These are phyloP conservation scores for Penicillium capsulatum DNA, from an alignment of 2,329 filamentous ascomycete species.

Conservation along the genomic window DNA sequence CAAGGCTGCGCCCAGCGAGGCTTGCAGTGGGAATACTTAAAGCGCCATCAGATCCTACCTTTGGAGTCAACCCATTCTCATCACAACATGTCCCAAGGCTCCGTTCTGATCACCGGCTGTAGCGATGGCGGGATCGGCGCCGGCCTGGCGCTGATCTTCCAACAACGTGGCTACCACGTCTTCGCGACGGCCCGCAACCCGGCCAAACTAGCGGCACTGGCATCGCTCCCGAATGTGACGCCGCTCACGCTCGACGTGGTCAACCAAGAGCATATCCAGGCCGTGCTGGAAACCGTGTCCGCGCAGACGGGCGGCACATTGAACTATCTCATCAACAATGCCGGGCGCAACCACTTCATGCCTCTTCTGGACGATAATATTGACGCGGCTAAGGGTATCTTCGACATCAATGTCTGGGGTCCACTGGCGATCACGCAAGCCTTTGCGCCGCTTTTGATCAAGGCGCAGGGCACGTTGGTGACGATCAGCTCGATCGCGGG, in stretches of 20 bases:
- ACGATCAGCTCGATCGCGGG: slow-evolving; percentile 21
- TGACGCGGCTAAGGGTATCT: slow-evolving; percentile 24
- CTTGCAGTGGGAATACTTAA: no score
- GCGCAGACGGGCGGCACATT: slow-evolving; percentile 31
- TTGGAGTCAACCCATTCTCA: slow-evolving; percentile 7
- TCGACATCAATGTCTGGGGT: slow-evolving; percentile 19
- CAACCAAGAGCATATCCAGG: slow-evolving; percentile 3
- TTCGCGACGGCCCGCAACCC: slow-evolving; percentile 36
- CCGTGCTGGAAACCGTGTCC: slow-evolving; percentile 1
- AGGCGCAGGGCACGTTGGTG: slow-evolving; percentile 18
- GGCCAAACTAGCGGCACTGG: slow-evolving; percentile 26
- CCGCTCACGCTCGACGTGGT: slow-evolving; percentile 30
- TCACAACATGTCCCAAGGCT: not conserved
- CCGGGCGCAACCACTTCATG: slow-evolving; percentile 32
- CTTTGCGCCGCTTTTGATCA: slow-evolving; percentile 28
- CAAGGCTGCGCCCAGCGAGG: no score
- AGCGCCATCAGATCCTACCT: not conserved
- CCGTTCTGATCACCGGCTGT: slow-evolving; percentile 35
- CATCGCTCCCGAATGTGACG: slow-evolving; percentile 21
- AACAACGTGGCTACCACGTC: slow-evolving; percentile 31
- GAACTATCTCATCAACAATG: slow-evolving; percentile 43
- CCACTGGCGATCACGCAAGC: slow-evolving; percentile 13
- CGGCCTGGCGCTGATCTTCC: slow-evolving; percentile 35
- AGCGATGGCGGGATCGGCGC: slow-evolving; percentile 38
- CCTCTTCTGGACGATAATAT: slow-evolving; percentile 39